Conservation (phyloP, 2,329 filamentous ascomycete species). For the Dactylellina leptospora region DNA sequence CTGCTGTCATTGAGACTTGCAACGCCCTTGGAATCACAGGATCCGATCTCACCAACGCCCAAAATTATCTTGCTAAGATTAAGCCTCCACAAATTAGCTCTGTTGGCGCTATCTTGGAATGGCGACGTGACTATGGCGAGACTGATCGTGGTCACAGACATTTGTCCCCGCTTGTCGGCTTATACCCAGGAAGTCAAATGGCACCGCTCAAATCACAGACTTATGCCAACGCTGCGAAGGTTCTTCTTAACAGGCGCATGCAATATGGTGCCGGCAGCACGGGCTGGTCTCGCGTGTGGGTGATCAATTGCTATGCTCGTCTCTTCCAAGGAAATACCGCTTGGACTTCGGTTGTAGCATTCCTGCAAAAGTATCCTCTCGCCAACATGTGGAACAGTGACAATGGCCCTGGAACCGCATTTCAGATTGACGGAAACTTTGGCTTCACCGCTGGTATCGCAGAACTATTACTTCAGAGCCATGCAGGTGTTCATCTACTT, state of each 20-base stretch:
- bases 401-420: slow-evolving; percentile 58
- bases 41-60: slow-evolving; percentile 51
- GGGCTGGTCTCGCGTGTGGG: slow-evolving; percentile 66
- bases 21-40: slow-evolving; percentile 19
- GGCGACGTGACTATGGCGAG: slow-evolving; percentile 58
- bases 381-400: slow-evolving; percentile 63
- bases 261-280: slow-evolving; percentile 63
- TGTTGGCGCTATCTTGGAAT: slow-evolving; percentile 58
- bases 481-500: slow-evolving; percentile 37
- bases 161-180: slow-evolving; percentile 64
- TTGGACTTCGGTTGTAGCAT: slow-evolving; percentile 59
- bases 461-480: slow-evolving; percentile 63
- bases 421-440: slow-evolving; percentile 66
- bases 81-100: slow-evolving; percentile 55
- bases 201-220: slow-evolving; percentile 57
- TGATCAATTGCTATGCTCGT: slow-evolving; percentile 64
- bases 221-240: slow-evolving; percentile 56
- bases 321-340: slow-evolving; percentile 61
- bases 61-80: slow-evolving; percentile 27
- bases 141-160: slow-evolving; percentile 65
- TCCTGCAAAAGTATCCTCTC: slow-evolving; percentile 62
- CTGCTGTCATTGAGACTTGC: slow-evolving; percentile 33
- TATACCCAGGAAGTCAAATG: slow-evolving; percentile 63
- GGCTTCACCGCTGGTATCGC: slow-evolving; percentile 63
- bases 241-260: slow-evolving; percentile 57